These are phyloP conservation scores for Coemansia sp. DNA, from an alignment of 192 early-diverging fungal species.

Conservation along the genomic window DNA sequence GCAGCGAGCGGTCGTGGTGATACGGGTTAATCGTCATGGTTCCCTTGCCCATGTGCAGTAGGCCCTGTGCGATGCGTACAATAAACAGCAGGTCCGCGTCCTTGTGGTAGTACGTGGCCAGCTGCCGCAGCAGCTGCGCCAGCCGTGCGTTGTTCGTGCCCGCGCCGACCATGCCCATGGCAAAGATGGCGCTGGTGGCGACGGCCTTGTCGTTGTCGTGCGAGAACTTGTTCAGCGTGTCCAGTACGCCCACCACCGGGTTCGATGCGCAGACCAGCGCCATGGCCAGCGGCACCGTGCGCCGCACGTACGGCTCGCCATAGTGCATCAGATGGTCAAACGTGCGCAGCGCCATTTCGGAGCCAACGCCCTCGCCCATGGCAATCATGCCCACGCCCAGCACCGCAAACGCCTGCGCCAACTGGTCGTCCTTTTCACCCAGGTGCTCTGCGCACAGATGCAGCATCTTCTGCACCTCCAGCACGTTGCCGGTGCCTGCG, in stretches of 20 bases:
- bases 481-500: slow-evolving; percentile 93
- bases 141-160: slow-evolving; percentile 99
- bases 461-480: slow-evolving; percentile 95
- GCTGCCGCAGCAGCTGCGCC: slow-evolving; percentile 94
- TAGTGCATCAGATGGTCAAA: slow-evolving; percentile 99
- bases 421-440: slow-evolving; percentile 80
- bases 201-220: slow-evolving; percentile 97
- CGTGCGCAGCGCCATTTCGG: slow-evolving; percentile 90
- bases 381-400: slow-evolving; percentile 93
- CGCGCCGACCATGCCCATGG: slow-evolving; percentile 97
- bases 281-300: slow-evolving; percentile 90
- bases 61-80: slow-evolving; percentile 54
- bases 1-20: slow-evolving; percentile 84
- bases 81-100: slow-evolving; percentile 65
- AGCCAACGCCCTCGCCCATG: slow-evolving; percentile 95
- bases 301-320: slow-evolving; percentile 91
- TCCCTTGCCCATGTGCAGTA: slow-evolving; percentile 93
- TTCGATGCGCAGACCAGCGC: slow-evolving; percentile 95
- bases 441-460: slow-evolving; percentile 94
- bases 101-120: slow-evolving; percentile 96
- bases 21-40: slow-evolving; percentile 95
- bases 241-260: slow-evolving; percentile 85
- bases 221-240: slow-evolving; percentile 96
- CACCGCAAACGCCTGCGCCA: slow-evolving; percentile 91
- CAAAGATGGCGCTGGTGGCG: slow-evolving; percentile 93